These are phyloP conservation scores for Wickerhamiella dianesei DNA, from an alignment of 805 yeast genomes.

Conservation along the genomic window DNA sequence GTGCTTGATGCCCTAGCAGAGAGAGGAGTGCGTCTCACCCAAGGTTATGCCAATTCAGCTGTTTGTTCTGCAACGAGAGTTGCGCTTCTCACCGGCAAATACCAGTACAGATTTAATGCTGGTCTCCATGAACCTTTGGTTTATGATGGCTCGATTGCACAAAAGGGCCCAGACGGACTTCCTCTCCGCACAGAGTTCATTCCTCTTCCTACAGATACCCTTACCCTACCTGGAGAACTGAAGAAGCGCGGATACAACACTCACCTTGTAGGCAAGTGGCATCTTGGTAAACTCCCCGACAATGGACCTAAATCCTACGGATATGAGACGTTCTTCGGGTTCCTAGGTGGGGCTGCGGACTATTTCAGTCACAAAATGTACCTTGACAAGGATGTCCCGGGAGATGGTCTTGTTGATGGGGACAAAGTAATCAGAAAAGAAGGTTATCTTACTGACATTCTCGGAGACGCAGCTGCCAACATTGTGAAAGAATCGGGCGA, in stretches of 20 bases:
- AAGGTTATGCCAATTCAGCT: constrained; percentile 51
- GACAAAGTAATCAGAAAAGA: constrained; percentile 16
- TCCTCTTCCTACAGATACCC: constrained; percentile 13
- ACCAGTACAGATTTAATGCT: constrained; percentile 31
- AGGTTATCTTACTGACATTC: constrained; percentile 18
- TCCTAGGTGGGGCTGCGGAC: constrained; percentile 17
- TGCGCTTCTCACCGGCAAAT: constrained; percentile 47
- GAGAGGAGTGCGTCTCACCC: constrained; percentile 38
- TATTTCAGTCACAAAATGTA: constrained; percentile 14
- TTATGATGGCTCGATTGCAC: not conserved
- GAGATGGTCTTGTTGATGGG: constrained; percentile 15
- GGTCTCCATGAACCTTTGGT: constrained; percentile 18
- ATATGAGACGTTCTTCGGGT: constrained; percentile 18
- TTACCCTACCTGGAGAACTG: constrained; percentile 34
- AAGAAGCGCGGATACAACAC: constrained; percentile 38
- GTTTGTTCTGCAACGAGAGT: constrained; percentile 56
- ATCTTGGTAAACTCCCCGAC: constrained; percentile 37
- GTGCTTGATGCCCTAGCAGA: constrained; percentile 33
- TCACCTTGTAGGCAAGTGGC: constrained; percentile 48
- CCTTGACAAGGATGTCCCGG: constrained; percentile 4
- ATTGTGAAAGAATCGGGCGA: constrained; percentile 31
- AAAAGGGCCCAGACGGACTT: constrained; percentile 7
- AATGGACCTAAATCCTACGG: constrained; percentile 17
- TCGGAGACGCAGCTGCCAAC: constrained; percentile 24
- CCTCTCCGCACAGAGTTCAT: constrained; percentile 6